Evolutionary conservation across 2,329 filamentous ascomycete species (phyloP).

Genomic region (Fusarium nodosum): DNA sequence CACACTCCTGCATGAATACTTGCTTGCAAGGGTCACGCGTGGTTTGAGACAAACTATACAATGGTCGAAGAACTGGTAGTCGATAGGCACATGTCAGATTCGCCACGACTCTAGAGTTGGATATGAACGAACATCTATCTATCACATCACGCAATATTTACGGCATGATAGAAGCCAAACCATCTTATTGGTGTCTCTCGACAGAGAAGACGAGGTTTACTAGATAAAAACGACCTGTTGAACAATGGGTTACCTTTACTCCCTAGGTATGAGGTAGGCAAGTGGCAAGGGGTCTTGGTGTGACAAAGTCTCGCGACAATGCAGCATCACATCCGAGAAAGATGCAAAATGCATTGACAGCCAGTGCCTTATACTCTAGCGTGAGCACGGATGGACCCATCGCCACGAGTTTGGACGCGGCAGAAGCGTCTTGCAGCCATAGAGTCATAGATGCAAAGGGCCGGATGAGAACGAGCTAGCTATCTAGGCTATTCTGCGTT

Average conservation of each 20-base stretch:
- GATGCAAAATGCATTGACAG: conserved; percentile 7
- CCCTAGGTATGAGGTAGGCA: neutral
- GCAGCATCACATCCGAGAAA: conserved; percentile 19
- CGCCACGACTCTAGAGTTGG: neutral
- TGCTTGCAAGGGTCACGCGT: conserved; percentile 18
- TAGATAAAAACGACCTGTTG: conserved; percentile 2
- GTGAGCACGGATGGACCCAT: conserved; percentile 7
- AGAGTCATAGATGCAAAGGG: conserved; percentile 14
- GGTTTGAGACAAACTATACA: conserved; percentile 13
- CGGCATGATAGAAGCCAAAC: neutral
- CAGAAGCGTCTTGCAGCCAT: conserved; percentile 38
- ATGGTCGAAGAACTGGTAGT: conserved; percentile 1
- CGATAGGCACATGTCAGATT: conserved; percentile 1
- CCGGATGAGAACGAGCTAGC: conserved; percentile 15
- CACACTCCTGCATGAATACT: neutral
- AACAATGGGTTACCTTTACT: conserved; percentile 10
- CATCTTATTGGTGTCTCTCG: conserved; percentile 18
- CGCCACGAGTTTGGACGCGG: conserved; percentile 42
- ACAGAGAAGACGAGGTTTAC: conserved; percentile 13
- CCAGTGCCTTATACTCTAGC: conserved; percentile 9
- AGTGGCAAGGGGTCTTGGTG: conserved; percentile 20
- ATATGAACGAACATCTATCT: neutral
- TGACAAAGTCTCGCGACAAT: conserved; percentile 37
- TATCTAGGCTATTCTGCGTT: neutral
- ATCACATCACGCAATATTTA: neutral